Evolutionary conservation across 441 rosid species (phyloP), one percentile per base, ranked within the genome.

Genomic region (Adansonia grandidieri): DNA sequence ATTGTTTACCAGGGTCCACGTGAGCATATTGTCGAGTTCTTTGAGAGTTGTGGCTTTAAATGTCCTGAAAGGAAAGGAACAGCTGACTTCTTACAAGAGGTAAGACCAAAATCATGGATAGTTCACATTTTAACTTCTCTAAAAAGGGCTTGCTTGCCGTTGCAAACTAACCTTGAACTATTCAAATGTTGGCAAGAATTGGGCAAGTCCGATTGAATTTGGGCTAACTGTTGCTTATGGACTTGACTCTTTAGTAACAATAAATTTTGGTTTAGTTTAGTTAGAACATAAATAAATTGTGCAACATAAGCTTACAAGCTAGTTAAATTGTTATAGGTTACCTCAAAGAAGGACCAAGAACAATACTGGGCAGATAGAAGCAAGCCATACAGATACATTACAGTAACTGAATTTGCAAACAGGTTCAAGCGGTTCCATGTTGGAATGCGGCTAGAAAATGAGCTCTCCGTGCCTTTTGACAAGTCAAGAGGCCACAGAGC

Each of bases 71-170:
- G 98, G 77, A 94, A 96, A 76, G 97, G 97, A 28, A 84, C 93
- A 1, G 98, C 99, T 71, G 98, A 94, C 80, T 96, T 96, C 90
- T 83, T 96, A 74, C 99, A 94, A 86, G 98, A 96, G 95, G 98
- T 96, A 82, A 19, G 53, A 62, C 42, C 4, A 47, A 47, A 69
- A 60, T 14, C 9, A 47, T 69, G 11, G 40, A 1, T 47, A 47
- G 14, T 60, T 60, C n/a, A 60, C 40, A 60, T 60, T 60, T 22
- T 60, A 60, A 40, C 24, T 22, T 53, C 24, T 32, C 37, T 32
- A 32, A 32, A 32, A 32, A 32, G 37, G 37, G 37, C 37, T 32
- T 32, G 37, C 37, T 32, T 32, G 37, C 37, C 37, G 3, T 32
- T 32, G 37, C 37, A 32, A 32, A 32, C 37, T 4, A 32, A 32